phyloP scores from a whole-genome alignment of 2,329 filamentous ascomycete species.

The Intubia oerlemansii region DNA sequence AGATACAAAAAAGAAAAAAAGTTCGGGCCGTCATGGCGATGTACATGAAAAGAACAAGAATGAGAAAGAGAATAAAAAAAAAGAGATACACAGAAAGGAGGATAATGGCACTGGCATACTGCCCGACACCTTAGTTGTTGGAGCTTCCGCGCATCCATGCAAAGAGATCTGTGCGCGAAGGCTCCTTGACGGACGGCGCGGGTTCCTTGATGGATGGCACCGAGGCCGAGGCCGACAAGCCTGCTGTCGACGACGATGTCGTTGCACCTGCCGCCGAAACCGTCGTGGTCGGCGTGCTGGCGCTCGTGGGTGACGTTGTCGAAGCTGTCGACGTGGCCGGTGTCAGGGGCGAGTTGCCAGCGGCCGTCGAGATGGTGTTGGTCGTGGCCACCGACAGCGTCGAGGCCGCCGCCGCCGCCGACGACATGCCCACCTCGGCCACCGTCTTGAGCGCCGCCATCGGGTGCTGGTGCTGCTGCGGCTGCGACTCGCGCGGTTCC shows the following conservation, averaged over 20 bases:
- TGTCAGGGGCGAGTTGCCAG: too few relatives aligned
- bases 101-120: not conserved
- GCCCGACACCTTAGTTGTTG: not conserved
- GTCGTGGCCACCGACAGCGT: not conserved
- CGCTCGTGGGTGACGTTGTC: too few relatives aligned
- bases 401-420: not conserved
- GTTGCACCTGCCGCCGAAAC: too few relatives aligned
- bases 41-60: constrained; percentile 1
- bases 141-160: constrained; percentile 8
- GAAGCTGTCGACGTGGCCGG: too few relatives aligned
- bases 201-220: too few relatives aligned
- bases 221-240: too few relatives aligned
- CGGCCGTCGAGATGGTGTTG: too few relatives aligned
- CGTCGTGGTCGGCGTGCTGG: too few relatives aligned
- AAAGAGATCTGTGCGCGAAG: constrained; percentile 6
- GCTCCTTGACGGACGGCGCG: constrained; percentile 2
- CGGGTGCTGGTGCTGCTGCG: too few relatives aligned
- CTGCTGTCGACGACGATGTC: too few relatives aligned
- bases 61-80: constrained; percentile 1
- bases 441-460: constrained; percentile 10
- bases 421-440: constrained; percentile 9
- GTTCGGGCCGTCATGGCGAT: too few relatives aligned
- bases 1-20: too few relatives aligned
- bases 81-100: not conserved
- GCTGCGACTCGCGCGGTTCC: constrained; percentile 46